A percentile compares a stretch with the other conserved stretches of the same genome.
These are phyloP conservation scores for Didymosphaeria variabile DNA, from an alignment of 2,329 filamentous ascomycete species.

Conservation along the genomic window DNA sequence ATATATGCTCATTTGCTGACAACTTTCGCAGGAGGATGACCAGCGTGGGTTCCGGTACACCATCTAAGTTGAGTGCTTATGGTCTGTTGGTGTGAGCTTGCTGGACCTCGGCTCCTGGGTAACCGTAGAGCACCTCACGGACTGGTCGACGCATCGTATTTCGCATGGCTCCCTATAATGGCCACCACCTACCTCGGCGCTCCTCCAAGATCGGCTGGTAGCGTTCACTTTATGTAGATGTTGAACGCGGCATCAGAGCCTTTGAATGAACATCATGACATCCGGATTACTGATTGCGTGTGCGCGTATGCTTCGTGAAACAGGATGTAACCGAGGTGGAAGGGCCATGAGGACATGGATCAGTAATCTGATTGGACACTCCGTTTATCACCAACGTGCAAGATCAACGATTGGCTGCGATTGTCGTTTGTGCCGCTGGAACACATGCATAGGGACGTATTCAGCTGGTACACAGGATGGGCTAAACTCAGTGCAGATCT, in stretches of 20 bases:
- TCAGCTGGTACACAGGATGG: too few relatives aligned
- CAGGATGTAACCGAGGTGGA: not conserved
- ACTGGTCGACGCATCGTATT: not conserved
- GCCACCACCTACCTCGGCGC: not conserved
- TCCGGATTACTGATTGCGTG: not conserved
- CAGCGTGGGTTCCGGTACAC: slow-evolving; percentile 50
- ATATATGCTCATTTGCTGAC: slow-evolving; percentile 23
- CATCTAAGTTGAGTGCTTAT: slow-evolving; percentile 9
- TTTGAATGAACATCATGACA: slow-evolving; percentile 2
- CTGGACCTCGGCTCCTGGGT: not conserved
- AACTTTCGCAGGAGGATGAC: slow-evolving; percentile 32
- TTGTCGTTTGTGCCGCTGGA: not conserved
- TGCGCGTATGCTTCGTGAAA: not conserved
- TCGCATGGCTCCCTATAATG: not conserved
- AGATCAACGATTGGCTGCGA: not conserved
- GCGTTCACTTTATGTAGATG: not conserved
- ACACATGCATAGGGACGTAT: too few relatives aligned
- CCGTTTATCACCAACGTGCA: not conserved
- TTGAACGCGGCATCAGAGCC: not conserved
- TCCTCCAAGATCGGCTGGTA: not conserved
- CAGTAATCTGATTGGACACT: not conserved
- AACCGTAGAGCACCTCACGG: not conserved
- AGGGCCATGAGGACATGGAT: not conserved
- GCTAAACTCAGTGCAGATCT: too few relatives aligned
- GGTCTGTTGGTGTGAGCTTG: not conserved